A percentile compares a stretch with the other conserved stretches of the same genome.
Evolutionary conservation across 2,329 filamentous ascomycete genomes (phyloP).

Genomic region (Sporothrix brunneoviolacea): DNA sequence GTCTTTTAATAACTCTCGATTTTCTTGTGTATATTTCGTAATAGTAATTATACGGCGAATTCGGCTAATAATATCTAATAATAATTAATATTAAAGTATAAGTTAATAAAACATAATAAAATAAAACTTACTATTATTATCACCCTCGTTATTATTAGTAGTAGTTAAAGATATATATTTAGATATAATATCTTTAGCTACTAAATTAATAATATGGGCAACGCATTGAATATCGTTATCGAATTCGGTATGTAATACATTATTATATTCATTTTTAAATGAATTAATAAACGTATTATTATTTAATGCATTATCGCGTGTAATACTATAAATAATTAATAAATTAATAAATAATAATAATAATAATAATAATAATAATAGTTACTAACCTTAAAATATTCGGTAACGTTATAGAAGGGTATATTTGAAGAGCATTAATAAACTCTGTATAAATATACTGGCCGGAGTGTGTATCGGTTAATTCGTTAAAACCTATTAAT

Average conservation of each 20-base stretch:
- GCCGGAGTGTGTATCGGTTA: no score
- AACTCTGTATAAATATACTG: no score
- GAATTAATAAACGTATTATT: neutral
- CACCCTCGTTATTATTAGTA: neutral
- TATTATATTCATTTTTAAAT: neutral
- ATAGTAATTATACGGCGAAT: no score
- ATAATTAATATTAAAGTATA: neutral
- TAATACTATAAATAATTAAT: neutral
- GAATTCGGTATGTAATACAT: no score
- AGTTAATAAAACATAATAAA: neutral
- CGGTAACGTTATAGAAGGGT: no score
- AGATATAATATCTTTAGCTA: neutral
- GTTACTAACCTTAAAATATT: neutral
- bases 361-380: no score
- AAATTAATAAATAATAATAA: no score
- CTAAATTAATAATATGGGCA: neutral
- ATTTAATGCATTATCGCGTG: neutral
- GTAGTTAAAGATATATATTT: neutral
- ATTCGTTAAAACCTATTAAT: neutral
- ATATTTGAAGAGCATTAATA: no score
- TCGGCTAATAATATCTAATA: no score
- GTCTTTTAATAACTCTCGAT: neutral
- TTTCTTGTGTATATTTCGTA: constrained; percentile 4
- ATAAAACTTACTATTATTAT: no score
- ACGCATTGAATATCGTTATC: neutral